phyloP scores from a whole-genome alignment of 2,329 filamentous ascomycete genomes.

The Talaromyces pinophilus region DNA sequence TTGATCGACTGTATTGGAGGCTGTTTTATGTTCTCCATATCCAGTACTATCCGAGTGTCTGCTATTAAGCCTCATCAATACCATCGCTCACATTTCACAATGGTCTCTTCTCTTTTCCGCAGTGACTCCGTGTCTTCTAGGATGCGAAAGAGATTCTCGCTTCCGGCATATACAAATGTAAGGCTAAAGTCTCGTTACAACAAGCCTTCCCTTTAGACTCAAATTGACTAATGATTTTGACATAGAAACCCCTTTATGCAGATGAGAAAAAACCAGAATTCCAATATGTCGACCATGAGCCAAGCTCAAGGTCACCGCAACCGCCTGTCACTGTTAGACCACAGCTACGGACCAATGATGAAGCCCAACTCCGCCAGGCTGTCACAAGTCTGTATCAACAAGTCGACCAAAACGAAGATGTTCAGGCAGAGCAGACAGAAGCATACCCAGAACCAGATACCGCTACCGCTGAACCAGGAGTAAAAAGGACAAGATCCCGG shows the following conservation, averaged over 20 bases:
- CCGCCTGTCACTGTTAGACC: not conserved
- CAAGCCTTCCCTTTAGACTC: not conserved
- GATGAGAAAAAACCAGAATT: conserved; percentile 1
- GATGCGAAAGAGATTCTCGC: conserved; percentile 13
- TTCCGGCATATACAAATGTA: conserved; percentile 13
- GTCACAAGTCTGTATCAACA: conserved; percentile 7
- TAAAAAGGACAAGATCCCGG: not conserved
- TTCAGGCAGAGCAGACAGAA: not conserved
- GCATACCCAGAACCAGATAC: not conserved
- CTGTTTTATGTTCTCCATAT: not conserved
- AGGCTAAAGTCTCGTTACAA: too few relatives aligned
- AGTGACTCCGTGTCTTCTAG: conserved; percentile 15
- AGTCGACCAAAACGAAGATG: not conserved
- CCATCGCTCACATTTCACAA: not conserved
- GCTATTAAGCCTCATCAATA: not conserved
- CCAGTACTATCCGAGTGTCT: not conserved
- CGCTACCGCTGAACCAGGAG: not conserved
- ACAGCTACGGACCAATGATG: not conserved
- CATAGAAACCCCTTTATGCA: not conserved
- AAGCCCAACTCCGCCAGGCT: conserved; percentile 3
- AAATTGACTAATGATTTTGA: not conserved
- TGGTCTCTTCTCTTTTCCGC: conserved; percentile 3
- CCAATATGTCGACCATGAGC: not conserved
- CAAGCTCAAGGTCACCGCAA: not conserved
- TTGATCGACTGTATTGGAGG: not conserved